Percentiles rank a stretch among this genome's conserved stretches.
Evolutionary conservation across 2,329 filamentous ascomycete genomes (phyloP).

Genomic region (Cordyceps cicadae): DNA sequence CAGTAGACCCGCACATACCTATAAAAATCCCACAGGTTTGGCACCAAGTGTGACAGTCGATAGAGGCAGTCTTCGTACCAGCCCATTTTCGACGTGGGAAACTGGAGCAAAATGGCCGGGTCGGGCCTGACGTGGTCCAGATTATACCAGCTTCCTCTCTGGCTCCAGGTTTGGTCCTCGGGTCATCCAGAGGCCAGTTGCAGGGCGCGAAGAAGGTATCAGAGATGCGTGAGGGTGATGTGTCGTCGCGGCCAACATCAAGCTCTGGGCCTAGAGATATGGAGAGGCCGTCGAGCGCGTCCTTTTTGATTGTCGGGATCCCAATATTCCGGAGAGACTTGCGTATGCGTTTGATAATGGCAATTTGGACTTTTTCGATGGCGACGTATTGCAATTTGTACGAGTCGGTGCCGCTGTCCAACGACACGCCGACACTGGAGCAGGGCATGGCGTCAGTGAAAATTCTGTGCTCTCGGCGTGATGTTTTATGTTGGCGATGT

Average conservation of each 20-base stretch:
- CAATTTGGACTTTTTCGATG: background rate
- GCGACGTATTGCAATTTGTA: constrained; percentile 1
- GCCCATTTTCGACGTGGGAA: background rate
- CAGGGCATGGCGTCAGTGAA: background rate
- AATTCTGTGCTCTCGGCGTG: background rate
- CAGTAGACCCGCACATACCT: background rate
- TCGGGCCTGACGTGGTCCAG: background rate
- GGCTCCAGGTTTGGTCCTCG: background rate
- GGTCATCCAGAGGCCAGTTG: background rate
- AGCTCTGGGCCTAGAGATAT: background rate
- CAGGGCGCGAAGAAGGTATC: constrained; percentile 5
- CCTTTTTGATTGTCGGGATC: background rate
- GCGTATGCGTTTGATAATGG: background rate
- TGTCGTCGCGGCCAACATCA: background rate
- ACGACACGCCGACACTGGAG: background rate
- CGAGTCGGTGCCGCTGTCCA: background rate
- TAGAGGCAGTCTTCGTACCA: background rate
- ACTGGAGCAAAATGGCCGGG: constrained; percentile 2
- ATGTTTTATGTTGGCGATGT: background rate
- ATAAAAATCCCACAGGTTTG: background rate
- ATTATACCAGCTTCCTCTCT: background rate
- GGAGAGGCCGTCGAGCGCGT: background rate
- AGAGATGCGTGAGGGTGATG: background rate
- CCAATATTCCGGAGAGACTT: background rate
- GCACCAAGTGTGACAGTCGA: background rate